Percentiles rank a stretch among this genome's conserved stretches.
phyloP scores from a whole-genome alignment of 306 rosid genomes.

The Crataegus laevigata region DNA sequence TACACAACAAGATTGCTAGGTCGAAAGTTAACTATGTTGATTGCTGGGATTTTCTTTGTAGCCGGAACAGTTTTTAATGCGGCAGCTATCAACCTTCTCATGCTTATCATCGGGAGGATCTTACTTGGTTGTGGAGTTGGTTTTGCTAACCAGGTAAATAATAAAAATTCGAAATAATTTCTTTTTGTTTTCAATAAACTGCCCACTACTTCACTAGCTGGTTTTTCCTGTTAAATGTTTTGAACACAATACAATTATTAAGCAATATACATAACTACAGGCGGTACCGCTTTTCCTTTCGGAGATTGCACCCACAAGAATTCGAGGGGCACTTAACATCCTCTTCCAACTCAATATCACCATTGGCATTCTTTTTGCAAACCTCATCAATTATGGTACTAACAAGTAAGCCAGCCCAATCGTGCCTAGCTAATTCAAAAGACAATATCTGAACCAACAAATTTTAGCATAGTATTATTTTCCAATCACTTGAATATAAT shows the following conservation, averaged over 20 bases:
- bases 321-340: slow-evolving; percentile 70
- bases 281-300: slow-evolving; percentile 64
- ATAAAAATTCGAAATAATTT: not conserved
- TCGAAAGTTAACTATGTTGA: slow-evolving; percentile 55
- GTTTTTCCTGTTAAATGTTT: not conserved
- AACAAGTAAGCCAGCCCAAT: slow-evolving; percentile 28
- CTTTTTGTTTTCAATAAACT: too few relatives aligned
- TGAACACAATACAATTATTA: not conserved
- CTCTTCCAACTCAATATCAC: slow-evolving; percentile 57
- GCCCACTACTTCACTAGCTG: not conserved
- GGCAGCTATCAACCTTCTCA: slow-evolving; percentile 42
- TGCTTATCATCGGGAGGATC: slow-evolving; percentile 64
- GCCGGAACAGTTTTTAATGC: slow-evolving; percentile 45
- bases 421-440: not conserved
- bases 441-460: not conserved
- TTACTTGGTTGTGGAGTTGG: slow-evolving; percentile 73
- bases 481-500: not conserved
- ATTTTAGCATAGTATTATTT: not conserved
- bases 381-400: slow-evolving; percentile 45
- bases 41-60: slow-evolving; percentile 54
- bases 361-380: slow-evolving; percentile 57
- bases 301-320: slow-evolving; percentile 65
- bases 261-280: slow-evolving; percentile 1
- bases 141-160: slow-evolving; percentile 54
- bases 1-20: slow-evolving; percentile 43